Evolutionary conservation across 495 filamentous ascomycete species (phyloP).

Genomic region (Hyphodiscus hymeniophilus): DNA sequence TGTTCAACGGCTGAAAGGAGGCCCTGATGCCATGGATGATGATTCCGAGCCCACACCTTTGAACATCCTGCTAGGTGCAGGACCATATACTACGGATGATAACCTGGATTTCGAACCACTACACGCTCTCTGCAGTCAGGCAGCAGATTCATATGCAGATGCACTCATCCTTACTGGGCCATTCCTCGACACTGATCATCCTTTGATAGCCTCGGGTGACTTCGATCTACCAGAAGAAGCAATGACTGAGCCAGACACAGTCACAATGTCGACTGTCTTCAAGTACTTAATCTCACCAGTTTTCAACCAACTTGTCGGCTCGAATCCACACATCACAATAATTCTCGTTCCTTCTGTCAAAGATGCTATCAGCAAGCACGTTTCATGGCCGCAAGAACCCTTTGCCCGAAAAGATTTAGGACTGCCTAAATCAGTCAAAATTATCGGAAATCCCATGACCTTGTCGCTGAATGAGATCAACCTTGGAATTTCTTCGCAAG

Average conservation of each 20-base stretch:
- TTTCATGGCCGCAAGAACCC: conserved; percentile 84
- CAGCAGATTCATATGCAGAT: conserved; percentile 67
- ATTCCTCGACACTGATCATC: conserved; percentile 86
- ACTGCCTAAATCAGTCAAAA: conserved; percentile 62
- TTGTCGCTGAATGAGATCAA: conserved; percentile 78
- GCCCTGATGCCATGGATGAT: conserved; percentile 48
- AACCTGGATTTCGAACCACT: conserved; percentile 85
- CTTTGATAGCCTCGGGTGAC: conserved; percentile 78
- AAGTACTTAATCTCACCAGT: conserved; percentile 63
- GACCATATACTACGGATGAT: conserved; percentile 86
- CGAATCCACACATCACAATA: conserved; percentile 69
- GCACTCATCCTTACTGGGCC: conserved; percentile 76
- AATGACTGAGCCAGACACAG: conserved; percentile 59
- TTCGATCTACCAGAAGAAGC: conserved; percentile 77
- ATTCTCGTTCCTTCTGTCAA: conserved; percentile 78
- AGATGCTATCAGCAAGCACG: conserved; percentile 75
- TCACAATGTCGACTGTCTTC: conserved; percentile 77
- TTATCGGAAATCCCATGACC: conserved; percentile 84
- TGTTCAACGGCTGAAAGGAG: conserved; percentile 54
- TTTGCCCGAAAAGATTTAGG: conserved; percentile 60
- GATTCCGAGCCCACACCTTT: conserved; percentile 52
- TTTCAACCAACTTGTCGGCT: conserved; percentile 53
- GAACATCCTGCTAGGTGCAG: conserved; percentile 67
- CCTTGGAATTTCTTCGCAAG: conserved; percentile 72
- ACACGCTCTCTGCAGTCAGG: conserved; percentile 67